A percentile compares a stretch with the other conserved stretches of the same genome.
Evolutionary conservation across 2,329 filamentous ascomycete species (phyloP).

Genomic region (Calonectria pauciramosa): DNA sequence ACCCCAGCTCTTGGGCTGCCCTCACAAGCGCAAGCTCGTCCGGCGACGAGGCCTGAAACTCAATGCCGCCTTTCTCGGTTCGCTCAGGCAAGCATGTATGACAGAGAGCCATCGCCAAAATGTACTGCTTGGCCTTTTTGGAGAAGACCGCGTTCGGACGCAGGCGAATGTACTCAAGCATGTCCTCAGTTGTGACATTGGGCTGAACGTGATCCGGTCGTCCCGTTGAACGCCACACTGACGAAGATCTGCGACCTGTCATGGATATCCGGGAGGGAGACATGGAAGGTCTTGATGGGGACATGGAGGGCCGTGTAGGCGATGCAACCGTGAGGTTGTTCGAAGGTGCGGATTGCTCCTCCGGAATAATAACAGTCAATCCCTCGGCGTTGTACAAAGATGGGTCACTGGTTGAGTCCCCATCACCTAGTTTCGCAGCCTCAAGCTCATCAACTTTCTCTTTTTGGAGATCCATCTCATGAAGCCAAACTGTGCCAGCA

Average conservation of each 20-base stretch:
- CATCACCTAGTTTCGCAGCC: slow-evolving; percentile 33
- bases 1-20: slow-evolving; percentile 89
- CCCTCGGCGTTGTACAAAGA: slow-evolving; percentile 48
- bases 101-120: slow-evolving; percentile 87
- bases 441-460: slow-evolving; percentile 33
- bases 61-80: slow-evolving; percentile 74
- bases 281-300: slow-evolving; percentile 46
- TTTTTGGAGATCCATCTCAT: slow-evolving; percentile 78
- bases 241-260: slow-evolving; percentile 59
- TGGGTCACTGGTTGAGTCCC: slow-evolving; percentile 41
- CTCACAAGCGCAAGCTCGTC: slow-evolving; percentile 90
- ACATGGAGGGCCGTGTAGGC: slow-evolving; percentile 50
- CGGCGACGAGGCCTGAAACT: slow-evolving; percentile 90
- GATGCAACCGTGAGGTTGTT: slow-evolving; percentile 39
- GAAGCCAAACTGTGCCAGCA: slow-evolving; percentile 89
- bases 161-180: slow-evolving; percentile 82
- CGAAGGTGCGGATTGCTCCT: slow-evolving; percentile 39
- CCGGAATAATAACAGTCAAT: slow-evolving; percentile 48
- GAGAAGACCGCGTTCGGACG: slow-evolving; percentile 84
- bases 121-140: slow-evolving; percentile 83
- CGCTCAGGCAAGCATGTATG: slow-evolving; percentile 92
- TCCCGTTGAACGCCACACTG: slow-evolving; percentile 64
- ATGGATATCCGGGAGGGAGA: slow-evolving; percentile 48
- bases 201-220: slow-evolving; percentile 66
- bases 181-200: slow-evolving; percentile 76